Evolutionary conservation across 73 alveolate genomes (phyloP).

Genomic region (Uronychia binucleata): DNA sequence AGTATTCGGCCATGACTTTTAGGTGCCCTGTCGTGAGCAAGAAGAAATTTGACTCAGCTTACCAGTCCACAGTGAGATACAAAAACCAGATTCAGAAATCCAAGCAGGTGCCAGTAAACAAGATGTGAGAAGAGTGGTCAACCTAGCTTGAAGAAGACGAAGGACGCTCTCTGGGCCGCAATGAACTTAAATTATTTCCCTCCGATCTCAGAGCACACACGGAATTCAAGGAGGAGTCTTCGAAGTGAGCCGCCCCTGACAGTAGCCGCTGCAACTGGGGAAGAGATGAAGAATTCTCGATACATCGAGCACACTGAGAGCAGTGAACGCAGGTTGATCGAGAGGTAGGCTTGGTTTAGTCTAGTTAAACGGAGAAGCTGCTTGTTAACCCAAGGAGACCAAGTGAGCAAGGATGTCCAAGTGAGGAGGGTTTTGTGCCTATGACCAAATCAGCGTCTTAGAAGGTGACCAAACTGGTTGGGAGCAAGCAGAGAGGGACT

Average conservation of each 20-base stretch:
- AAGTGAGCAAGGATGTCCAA: too few species aligned
- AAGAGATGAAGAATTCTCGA: not conserved
- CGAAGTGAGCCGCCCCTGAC: not conserved
- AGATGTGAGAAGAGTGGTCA: not conserved
- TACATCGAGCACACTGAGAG: not conserved
- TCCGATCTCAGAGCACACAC: not conserved
- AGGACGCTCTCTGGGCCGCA: not conserved
- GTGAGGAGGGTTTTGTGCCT: too few species aligned
- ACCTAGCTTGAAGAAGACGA: not conserved
- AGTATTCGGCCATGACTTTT: not conserved
- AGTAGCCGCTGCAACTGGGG: not conserved
- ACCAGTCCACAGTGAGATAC: not conserved
- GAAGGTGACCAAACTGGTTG: too few species aligned
- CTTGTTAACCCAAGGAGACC: too few species aligned
- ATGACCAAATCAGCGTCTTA: too few species aligned
- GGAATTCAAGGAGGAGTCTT: not conserved
- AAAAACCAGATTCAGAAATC: not conserved
- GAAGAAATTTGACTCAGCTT: not conserved
- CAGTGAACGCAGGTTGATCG: not conserved
- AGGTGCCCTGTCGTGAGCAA: constrained; percentile 8
- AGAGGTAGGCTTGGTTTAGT: not conserved
- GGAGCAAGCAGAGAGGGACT: too few species aligned
- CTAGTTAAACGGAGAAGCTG: not conserved
- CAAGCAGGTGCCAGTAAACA: not conserved
- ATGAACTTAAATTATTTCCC: not conserved